These are phyloP conservation scores for Lasiodiplodia citricola DNA, from an alignment of 2,329 filamentous ascomycete species.

Conservation along the genomic window DNA sequence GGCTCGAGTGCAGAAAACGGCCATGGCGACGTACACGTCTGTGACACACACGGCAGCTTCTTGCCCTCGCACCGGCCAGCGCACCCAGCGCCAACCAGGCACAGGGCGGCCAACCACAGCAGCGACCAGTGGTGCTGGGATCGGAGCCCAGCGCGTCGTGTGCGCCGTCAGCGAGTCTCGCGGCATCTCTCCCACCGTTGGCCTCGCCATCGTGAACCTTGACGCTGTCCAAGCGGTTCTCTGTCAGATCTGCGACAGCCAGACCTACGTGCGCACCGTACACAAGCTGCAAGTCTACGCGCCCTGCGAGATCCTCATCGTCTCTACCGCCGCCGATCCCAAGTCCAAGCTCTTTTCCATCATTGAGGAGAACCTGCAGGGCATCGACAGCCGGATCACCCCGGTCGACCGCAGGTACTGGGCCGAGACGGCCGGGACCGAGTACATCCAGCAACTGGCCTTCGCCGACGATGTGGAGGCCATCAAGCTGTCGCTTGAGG, in stretches of 20 bases:
- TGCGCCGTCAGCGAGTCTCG: slow-evolving; percentile 88
- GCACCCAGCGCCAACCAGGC: slow-evolving; percentile 44
- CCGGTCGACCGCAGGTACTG: slow-evolving; percentile 79
- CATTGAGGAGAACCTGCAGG: slow-evolving; percentile 72
- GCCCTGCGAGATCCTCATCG: slow-evolving; percentile 80
- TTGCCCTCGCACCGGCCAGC: slow-evolving; percentile 36
- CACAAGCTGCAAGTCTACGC: slow-evolving; percentile 84
- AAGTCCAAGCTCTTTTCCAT: slow-evolving; percentile 77
- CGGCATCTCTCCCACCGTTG: slow-evolving; percentile 83
- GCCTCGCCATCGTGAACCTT: slow-evolving; percentile 85
- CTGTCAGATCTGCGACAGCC: slow-evolving; percentile 90
- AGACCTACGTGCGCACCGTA: slow-evolving; percentile 86
- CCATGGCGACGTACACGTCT: slow-evolving; percentile 40
- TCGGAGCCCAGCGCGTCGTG: slow-evolving; percentile 72
- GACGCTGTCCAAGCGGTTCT: slow-evolving; percentile 83
- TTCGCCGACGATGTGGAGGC: slow-evolving; percentile 80
- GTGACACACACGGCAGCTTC: slow-evolving; percentile 42
- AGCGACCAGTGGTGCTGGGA: slow-evolving; percentile 62
- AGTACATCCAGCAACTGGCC: slow-evolving; percentile 79
- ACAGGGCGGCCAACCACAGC: slow-evolving; percentile 60
- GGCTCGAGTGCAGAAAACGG: background rate
- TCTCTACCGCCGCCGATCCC: slow-evolving; percentile 70
- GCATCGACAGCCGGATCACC: slow-evolving; percentile 62
- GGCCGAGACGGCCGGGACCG: slow-evolving; percentile 78
- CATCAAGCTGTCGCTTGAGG: slow-evolving; percentile 76